Percentiles rank a stretch among this genome's conserved stretches.
These are phyloP conservation scores for Phragmites australis DNA, from an alignment of 176 grass and related monocot genomes.

Conservation along the genomic window DNA sequence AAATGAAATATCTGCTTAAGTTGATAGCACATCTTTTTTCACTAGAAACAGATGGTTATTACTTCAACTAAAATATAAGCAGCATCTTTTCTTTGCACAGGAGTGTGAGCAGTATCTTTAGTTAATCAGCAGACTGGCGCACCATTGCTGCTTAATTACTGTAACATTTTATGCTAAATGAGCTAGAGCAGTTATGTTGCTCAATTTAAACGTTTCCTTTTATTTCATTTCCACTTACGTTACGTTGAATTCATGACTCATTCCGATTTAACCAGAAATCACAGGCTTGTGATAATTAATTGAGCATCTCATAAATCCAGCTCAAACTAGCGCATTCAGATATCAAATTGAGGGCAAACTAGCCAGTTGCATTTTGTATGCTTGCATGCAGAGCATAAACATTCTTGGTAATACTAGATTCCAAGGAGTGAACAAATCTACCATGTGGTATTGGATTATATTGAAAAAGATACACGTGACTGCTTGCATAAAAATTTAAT, in stretches of 20 bases:
- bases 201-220: neutral
- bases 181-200: neutral
- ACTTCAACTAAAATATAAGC: neutral
- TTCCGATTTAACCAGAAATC: neutral
- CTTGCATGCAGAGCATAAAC: neutral
- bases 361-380: neutral
- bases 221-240: neutral
- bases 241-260: neutral
- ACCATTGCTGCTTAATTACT: neutral
- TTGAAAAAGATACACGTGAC: neutral
- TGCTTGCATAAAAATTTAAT: neutral
- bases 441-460: neutral
- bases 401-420: neutral
- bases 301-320: neutral
- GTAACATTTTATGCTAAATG: neutral
- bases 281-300: neutral
- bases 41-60: neutral
- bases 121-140: neutral
- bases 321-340: slow-evolving; percentile 13
- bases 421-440: neutral
- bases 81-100: no score
- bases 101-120: neutral
- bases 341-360: neutral
- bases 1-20: slow-evolving; percentile 14
- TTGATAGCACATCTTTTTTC: neutral